phyloP scores from a whole-genome alignment of 78 protist genomes.

The Speleostelium caveatum region DNA sequence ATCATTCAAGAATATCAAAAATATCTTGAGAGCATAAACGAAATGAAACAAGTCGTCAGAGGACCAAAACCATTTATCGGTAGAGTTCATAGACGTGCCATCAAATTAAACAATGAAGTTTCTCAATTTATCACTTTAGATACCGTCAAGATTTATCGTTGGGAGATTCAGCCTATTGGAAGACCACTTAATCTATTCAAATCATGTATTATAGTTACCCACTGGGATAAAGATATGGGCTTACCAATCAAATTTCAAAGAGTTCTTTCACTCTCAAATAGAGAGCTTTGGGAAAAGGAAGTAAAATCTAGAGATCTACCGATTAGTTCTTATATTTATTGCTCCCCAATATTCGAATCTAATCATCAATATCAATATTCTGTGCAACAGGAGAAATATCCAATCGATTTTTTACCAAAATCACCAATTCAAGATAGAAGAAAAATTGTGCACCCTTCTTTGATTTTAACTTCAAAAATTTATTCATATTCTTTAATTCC shows the following conservation, averaged over 20 bases:
- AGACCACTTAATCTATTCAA: slow-evolving; percentile 26
- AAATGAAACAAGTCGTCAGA: slow-evolving; percentile 15
- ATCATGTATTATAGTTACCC: slow-evolving; percentile 37
- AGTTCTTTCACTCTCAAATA: slow-evolving; percentile 35
- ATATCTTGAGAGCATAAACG: slow-evolving; percentile 19
- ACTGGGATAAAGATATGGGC: slow-evolving; percentile 56
- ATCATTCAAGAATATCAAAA: slow-evolving; percentile 13
- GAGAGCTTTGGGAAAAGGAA: slow-evolving; percentile 26
- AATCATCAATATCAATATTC: slow-evolving; percentile 3
- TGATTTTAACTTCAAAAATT: slow-evolving; percentile 50
- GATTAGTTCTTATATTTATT: slow-evolving; percentile 18
- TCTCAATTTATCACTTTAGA: slow-evolving; percentile 24
- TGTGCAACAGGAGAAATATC: slow-evolving; percentile 26
- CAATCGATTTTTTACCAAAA: slow-evolving; percentile 38
- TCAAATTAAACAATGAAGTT: slow-evolving; percentile 5
- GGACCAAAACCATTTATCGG: slow-evolving; percentile 71
- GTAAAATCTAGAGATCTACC: neutral
- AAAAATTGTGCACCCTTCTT: slow-evolving; percentile 36
- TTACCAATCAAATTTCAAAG: slow-evolving; percentile 20
- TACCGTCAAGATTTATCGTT: slow-evolving; percentile 52
- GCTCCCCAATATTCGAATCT: slow-evolving; percentile 59
- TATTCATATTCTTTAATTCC: slow-evolving; percentile 60
- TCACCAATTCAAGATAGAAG: neutral
- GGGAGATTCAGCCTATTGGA: slow-evolving; percentile 69
- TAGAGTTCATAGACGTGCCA: slow-evolving; percentile 35